These are phyloP conservation scores for Scheffersomyces cryptocercus DNA, from an alignment of 1,139 yeast species.

Conservation along the genomic window DNA sequence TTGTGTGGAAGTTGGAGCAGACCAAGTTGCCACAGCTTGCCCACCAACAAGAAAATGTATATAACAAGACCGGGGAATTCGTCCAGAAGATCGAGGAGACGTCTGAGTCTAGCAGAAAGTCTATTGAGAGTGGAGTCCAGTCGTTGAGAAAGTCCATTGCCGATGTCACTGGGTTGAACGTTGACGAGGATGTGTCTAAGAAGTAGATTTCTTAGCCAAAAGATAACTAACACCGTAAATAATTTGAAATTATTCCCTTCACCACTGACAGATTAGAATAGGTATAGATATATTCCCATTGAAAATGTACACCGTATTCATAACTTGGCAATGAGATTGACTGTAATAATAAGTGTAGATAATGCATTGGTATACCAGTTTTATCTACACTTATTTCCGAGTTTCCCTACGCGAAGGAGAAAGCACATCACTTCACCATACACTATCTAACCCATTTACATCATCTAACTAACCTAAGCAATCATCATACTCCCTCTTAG, in stretches of 20 bases:
- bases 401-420: no score
- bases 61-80: constrained; percentile 48
- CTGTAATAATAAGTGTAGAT: no score
- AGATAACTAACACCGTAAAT: constrained; percentile 3
- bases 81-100: constrained; percentile 41
- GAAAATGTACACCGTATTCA: no score
- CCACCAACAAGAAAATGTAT: constrained; percentile 56
- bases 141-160: constrained; percentile 52
- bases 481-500: no score
- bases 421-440: no score
- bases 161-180: constrained; percentile 65
- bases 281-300: no score
- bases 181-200: constrained; percentile 63
- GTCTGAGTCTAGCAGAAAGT: constrained; percentile 38
- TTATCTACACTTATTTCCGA: no score
- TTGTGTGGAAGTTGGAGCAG: constrained; percentile 69
- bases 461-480: no score
- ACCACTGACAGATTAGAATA: no score
- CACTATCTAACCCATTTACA: no score
- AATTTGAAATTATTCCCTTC: constrained; percentile 1
- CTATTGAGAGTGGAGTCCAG: constrained; percentile 41
- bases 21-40: constrained; percentile 66
- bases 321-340: no score
- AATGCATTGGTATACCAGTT: no score
- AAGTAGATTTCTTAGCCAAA: constrained; percentile 28